A percentile compares a stretch with the other conserved stretches of the same genome.
phyloP scores from a whole-genome alignment of 495 filamentous ascomycete genomes.

The Acidiella bohemica region DNA sequence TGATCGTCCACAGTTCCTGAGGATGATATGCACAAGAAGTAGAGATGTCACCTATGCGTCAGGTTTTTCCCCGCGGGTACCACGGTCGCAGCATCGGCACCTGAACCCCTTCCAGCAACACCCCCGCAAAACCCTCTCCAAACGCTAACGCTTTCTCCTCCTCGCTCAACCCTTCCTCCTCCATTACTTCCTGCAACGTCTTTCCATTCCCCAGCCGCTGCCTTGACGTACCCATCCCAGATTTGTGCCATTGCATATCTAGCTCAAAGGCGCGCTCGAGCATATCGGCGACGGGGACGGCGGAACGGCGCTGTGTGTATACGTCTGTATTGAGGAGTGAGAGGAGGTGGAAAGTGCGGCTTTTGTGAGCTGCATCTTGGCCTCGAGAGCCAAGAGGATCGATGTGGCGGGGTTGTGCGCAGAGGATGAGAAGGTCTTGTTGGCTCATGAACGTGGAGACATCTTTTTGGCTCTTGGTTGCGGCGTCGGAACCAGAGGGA shows the following conservation, averaged over 20 bases:
- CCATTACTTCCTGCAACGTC: neutral
- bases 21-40: too few species aligned
- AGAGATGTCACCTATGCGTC: too few species aligned
- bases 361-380: neutral
- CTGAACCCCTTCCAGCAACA: too few species aligned
- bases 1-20: too few species aligned
- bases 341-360: neutral
- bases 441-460: neutral
- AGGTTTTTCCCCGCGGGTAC: too few species aligned
- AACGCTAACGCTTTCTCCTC: neutral
- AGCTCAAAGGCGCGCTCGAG: constrained; percentile 8
- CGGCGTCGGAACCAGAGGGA: neutral
- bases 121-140: neutral
- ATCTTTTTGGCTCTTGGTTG: neutral
- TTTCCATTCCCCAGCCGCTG: neutral
- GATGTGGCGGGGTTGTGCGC: neutral
- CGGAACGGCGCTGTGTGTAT: neutral
- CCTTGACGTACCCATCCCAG: neutral
- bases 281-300: neutral
- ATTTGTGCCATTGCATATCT: constrained; percentile 5
- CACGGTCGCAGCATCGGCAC: too few species aligned
- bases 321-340: neutral
- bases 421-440: neutral
- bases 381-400: neutral
- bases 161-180: too few species aligned